Evolutionary conservation across 129 eudicot genomes (phyloP).

Genomic region (Erigeron canadensis): DNA sequence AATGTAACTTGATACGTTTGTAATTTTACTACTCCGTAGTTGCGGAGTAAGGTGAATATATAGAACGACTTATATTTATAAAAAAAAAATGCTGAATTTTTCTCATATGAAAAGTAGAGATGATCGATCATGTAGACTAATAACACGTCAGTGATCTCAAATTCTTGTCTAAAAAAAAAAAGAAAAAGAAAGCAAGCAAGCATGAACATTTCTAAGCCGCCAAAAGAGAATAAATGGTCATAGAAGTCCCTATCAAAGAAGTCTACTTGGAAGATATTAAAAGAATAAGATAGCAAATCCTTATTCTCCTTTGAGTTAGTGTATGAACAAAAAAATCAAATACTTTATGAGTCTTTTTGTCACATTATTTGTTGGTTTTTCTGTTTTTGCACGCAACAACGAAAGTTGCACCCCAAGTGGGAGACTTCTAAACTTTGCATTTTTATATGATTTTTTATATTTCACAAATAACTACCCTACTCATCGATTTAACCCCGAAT

Average conservation of each 20-base stretch:
- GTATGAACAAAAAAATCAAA: constrained; percentile 16
- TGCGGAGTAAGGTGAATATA: too few relatives aligned
- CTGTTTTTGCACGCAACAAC: constrained; percentile 32
- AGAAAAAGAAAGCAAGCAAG: too few relatives aligned
- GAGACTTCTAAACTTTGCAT: constrained; percentile 23
- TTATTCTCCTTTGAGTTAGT: constrained; percentile 20
- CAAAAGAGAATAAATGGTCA: neutral
- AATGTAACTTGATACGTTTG: too few relatives aligned
- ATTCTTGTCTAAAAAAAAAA: too few relatives aligned
- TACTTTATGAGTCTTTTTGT: constrained; percentile 5
- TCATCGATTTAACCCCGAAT: constrained; percentile 2
- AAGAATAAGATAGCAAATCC: constrained; percentile 14
- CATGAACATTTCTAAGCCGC: constrained; percentile 23
- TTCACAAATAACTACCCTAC: neutral
- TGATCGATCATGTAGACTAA: too few relatives aligned
- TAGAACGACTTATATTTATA: too few relatives aligned
- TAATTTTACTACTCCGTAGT: too few relatives aligned
- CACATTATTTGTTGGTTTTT: constrained; percentile 1
- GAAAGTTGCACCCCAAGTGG: constrained; percentile 36
- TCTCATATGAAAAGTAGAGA: too few relatives aligned
- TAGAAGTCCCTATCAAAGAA: constrained; percentile 27
- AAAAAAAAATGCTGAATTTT: too few relatives aligned
- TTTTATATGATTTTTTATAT: constrained; percentile 15
- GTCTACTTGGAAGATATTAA: constrained; percentile 4
- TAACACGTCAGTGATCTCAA: too few relatives aligned